Conservation (phyloP, 345 rosid genomes). For the Hypericum androsaemum region DNA sequence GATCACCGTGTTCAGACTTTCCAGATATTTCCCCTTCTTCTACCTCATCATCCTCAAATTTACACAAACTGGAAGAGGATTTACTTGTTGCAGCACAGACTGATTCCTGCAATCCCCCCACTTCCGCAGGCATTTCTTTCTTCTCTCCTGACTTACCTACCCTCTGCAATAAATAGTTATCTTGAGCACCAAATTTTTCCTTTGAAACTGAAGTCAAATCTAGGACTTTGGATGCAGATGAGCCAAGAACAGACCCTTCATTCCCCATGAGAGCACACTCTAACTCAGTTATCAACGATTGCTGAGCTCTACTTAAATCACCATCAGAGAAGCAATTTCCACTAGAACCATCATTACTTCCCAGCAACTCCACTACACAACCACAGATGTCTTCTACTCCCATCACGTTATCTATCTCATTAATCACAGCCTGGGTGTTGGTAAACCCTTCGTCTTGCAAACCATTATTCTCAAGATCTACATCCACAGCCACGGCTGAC, state of each 20-base stretch:
- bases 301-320: not conserved
- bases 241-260: not conserved
- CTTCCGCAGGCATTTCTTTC: not conserved
- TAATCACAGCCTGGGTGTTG: not conserved
- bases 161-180: too few species aligned
- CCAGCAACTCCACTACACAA: conserved; percentile 1
- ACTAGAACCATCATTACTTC: not conserved
- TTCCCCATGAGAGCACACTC: not conserved
- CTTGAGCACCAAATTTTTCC: not conserved
- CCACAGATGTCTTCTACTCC: not conserved
- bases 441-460: not conserved
- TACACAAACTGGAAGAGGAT: not conserved
- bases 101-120: not conserved
- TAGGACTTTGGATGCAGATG: not conserved
- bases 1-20: not conserved
- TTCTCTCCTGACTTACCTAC: not conserved
- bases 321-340: not conserved
- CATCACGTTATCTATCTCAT: conserved; percentile 7
- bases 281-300: not conserved
- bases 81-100: not conserved
- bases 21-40: not conserved
- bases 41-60: not conserved
- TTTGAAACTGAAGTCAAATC: not conserved
- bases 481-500: too few species aligned
- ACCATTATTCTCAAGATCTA: too few species aligned